Evolutionary conservation across 129 eudicot genomes (phyloP).

Genomic region (Tagetes patula): DNA sequence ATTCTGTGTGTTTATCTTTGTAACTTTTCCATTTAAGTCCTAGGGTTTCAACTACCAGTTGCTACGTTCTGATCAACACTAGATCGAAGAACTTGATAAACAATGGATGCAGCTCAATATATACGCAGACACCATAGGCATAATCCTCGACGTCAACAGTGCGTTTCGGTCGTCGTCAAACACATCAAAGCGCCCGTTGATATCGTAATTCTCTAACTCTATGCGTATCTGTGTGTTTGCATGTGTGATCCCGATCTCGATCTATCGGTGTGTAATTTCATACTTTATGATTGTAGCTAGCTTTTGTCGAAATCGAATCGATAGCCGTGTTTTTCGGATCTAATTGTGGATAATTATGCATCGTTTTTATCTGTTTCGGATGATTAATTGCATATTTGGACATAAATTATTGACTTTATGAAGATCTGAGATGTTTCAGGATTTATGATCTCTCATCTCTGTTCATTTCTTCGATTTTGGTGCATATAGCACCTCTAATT

Average conservation of each 20-base stretch:
- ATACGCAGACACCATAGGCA: conserved; percentile 53
- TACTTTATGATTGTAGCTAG: neutral
- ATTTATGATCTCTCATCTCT: no score
- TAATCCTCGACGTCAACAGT: conserved; percentile 40
- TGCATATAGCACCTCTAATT: neutral
- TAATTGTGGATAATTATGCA: neutral
- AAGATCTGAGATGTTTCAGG: neutral
- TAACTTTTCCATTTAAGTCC: neutral
- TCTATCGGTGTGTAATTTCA: neutral
- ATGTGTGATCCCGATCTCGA: neutral
- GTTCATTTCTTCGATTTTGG: neutral
- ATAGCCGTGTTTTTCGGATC: neutral
- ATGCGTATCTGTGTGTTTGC: neutral
- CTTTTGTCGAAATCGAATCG: neutral
- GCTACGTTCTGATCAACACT: neutral
- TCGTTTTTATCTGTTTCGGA: neutral
- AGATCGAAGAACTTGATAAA: neutral
- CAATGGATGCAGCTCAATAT: conserved; percentile 46
- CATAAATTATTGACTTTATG: neutral
- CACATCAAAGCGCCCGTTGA: conserved; percentile 85
- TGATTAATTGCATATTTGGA: neutral
- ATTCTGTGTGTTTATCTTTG: neutral
- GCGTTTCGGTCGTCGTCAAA: conserved; percentile 55
- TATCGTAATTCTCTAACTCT: conserved; percentile 40
- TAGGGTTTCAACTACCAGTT: neutral